Conservation (phyloP, 2,329 filamentous ascomycete genomes). For the Zymoseptoria pseudotritici region DNA sequence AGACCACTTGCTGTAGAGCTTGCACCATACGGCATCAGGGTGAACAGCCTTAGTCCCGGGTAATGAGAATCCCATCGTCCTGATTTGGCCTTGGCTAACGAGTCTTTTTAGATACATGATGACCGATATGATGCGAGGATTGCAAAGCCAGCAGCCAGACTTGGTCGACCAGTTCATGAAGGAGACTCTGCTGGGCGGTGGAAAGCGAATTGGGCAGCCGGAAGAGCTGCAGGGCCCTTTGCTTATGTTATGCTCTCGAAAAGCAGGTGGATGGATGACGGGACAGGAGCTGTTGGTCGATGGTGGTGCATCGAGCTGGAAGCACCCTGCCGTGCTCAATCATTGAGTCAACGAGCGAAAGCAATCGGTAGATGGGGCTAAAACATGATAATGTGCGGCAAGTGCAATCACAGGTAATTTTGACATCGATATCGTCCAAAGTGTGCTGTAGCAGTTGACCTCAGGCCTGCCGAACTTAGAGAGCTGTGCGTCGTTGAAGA, state of each 20-base stretch:
- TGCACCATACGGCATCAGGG: slow-evolving; percentile 30
- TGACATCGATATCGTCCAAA: too few species aligned
- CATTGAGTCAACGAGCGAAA: background rate
- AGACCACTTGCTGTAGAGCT: slow-evolving; percentile 32
- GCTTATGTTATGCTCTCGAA: slow-evolving; percentile 41
- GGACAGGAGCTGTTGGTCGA: slow-evolving; percentile 42
- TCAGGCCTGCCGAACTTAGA: too few species aligned
- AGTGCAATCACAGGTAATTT: too few species aligned
- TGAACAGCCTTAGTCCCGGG: slow-evolving; percentile 7
- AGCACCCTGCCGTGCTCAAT: slow-evolving; percentile 5
- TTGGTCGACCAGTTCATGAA: slow-evolving; percentile 13
- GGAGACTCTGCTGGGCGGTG: slow-evolving; percentile 8
- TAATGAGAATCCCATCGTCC: too few species aligned
- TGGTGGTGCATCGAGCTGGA: slow-evolving; percentile 30
- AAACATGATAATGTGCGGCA: too few species aligned
- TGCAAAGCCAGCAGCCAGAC: slow-evolving; percentile 28
- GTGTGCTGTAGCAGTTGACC: too few species aligned
- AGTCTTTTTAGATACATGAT: background rate
- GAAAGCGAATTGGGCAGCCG: slow-evolving; percentile 27
- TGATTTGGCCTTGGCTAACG: too few species aligned
- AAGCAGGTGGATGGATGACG: slow-evolving; percentile 41
- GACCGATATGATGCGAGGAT: slow-evolving; percentile 20
- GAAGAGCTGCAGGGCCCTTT: slow-evolving; percentile 46
- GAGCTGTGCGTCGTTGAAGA: too few species aligned
- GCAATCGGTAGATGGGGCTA: too few species aligned